A percentile compares a stretch with the other conserved stretches of the same genome.
Evolutionary conservation across 225 moss, liverwort and hornwort genomes (phyloP).

Genomic region (Physcomitrellopsis africana): DNA sequence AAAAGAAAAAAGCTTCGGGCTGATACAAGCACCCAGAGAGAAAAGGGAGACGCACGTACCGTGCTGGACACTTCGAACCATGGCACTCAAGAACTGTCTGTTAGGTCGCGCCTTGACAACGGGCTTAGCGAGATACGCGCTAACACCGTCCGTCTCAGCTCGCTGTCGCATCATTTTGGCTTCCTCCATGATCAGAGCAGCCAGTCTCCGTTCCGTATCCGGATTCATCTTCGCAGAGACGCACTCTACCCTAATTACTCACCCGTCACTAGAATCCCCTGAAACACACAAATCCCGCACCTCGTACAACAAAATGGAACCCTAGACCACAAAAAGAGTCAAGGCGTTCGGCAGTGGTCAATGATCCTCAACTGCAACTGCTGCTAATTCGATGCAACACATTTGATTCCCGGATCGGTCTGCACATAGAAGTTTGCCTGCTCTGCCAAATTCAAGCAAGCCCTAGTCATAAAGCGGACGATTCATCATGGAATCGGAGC

Average conservation of each 20-base stretch:
- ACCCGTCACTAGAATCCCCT: background rate
- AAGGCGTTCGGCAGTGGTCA: background rate
- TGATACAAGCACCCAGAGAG: too few relatives aligned
- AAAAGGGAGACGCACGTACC: slow-evolving; percentile 34
- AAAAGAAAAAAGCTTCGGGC: too few relatives aligned
- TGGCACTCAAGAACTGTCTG: slow-evolving; percentile 81
- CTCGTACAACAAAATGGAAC: background rate
- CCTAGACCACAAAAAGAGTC: background rate
- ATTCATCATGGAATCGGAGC: too few relatives aligned
- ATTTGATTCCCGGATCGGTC: background rate
- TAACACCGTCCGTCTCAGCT: slow-evolving; percentile 79
- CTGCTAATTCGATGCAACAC: background rate
- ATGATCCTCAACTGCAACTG: background rate
- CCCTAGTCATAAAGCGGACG: too few relatives aligned
- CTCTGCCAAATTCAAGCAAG: too few relatives aligned
- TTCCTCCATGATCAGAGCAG: slow-evolving; percentile 92
- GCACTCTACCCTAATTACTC: background rate
- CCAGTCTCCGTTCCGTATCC: slow-evolving; percentile 78
- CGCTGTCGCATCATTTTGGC: slow-evolving; percentile 73
- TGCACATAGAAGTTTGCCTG: background rate
- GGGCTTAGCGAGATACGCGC: slow-evolving; percentile 83
- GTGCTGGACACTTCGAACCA: slow-evolving; percentile 91
- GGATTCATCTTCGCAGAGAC: slow-evolving; percentile 61
- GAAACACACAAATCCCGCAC: background rate
- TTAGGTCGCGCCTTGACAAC: slow-evolving; percentile 81